Evolutionary conservation across 2,329 filamentous ascomycete species (phyloP).

Genomic region (Neopestalotiopsis sp.): DNA sequence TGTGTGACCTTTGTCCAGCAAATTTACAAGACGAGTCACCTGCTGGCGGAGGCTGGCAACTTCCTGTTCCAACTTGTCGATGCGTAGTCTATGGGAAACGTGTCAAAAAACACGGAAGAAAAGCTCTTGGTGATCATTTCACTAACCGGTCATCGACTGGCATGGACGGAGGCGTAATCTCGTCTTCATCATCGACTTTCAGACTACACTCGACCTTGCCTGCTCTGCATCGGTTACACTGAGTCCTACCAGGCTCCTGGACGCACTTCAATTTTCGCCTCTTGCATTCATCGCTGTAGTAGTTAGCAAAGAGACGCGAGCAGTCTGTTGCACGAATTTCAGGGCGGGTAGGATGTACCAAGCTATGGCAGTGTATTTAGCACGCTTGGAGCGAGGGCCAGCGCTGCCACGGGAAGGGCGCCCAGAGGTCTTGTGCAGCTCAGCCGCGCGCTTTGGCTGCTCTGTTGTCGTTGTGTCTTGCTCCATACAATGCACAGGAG

Average conservation of each 20-base stretch:
- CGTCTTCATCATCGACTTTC: neutral
- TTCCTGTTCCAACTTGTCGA: slow-evolving; percentile 9
- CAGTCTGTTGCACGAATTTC: too few species aligned
- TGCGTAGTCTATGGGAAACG: neutral
- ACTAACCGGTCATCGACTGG: slow-evolving; percentile 2
- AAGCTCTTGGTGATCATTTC: neutral
- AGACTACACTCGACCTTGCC: slow-evolving; percentile 5
- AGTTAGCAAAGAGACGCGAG: neutral
- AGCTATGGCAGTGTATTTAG: slow-evolving; percentile 13
- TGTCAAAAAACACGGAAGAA: neutral
- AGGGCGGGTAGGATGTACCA: slow-evolving; percentile 4
- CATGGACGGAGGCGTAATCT: neutral
- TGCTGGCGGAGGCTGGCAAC: slow-evolving; percentile 9
- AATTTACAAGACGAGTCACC: neutral
- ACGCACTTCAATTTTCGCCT: slow-evolving; percentile 13
- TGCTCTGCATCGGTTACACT: slow-evolving; percentile 9
- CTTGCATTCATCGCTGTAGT: slow-evolving; percentile 12
- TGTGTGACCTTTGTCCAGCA: slow-evolving; percentile 3
- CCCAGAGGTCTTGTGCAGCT: neutral
- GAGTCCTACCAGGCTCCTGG: neutral
- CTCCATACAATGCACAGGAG: neutral
- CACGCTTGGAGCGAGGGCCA: slow-evolving; percentile 12
- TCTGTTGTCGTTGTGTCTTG: neutral
- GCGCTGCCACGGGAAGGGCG: neutral
- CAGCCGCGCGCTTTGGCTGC: neutral